phyloP scores from a whole-genome alignment of 805 yeast genomes.

The Pichia thaimueangensis region DNA sequence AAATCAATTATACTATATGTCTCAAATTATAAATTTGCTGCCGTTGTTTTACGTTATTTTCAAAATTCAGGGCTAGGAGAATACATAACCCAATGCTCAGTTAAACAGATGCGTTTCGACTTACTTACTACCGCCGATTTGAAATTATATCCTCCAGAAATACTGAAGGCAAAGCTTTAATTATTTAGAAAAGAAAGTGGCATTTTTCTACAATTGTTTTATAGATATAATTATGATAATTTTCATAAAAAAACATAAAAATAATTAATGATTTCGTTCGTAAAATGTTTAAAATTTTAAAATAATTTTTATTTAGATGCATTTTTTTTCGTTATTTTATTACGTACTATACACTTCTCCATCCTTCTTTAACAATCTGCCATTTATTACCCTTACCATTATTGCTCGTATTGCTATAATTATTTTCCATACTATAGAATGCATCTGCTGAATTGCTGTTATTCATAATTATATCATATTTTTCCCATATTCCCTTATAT shows the following conservation, averaged over 20 bases:
- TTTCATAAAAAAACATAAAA: no score
- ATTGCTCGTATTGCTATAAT: slow-evolving; percentile 9
- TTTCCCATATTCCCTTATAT: slow-evolving; percentile 74
- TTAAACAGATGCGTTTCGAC: slow-evolving; percentile 9
- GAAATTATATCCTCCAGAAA: not conserved
- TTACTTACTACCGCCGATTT: slow-evolving; percentile 8
- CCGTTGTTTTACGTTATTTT: slow-evolving; percentile 10
- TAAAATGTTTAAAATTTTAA: no score
- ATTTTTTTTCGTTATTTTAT: no score
- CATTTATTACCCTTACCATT: slow-evolving; percentile 29
- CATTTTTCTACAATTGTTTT: no score
- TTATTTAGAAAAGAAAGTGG: no score
- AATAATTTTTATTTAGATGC: no score
- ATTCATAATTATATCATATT: slow-evolving; percentile 62
- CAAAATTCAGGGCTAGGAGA: slow-evolving; percentile 11
- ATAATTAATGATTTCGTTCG: no score
- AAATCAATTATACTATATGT: slow-evolving; percentile 6
- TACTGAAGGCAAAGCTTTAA: no score
- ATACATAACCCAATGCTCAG: slow-evolving; percentile 7
- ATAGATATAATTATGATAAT: no score
- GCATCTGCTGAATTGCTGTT: no score
- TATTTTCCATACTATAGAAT: slow-evolving; percentile 12
- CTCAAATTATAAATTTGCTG: slow-evolving; percentile 9
- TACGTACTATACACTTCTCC: slow-evolving; percentile 45
- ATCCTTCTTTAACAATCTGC: slow-evolving; percentile 62